phyloP scores from a whole-genome alignment of 2,329 filamentous ascomycete species.

The Cercospora citrullina region DNA sequence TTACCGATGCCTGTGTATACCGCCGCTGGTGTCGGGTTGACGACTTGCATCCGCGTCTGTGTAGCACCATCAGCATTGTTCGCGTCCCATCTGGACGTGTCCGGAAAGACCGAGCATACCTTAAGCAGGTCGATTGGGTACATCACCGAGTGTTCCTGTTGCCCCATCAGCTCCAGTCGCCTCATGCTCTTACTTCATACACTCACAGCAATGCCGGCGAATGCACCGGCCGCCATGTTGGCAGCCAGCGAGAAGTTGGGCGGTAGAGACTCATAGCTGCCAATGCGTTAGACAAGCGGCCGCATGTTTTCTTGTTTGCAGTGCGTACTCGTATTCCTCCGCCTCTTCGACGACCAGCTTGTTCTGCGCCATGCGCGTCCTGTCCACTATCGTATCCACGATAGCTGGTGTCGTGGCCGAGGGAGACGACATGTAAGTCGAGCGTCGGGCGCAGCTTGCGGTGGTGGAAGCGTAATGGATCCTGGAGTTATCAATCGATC shows the following conservation, averaged over 20 bases:
- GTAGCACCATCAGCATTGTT: conserved; percentile 10
- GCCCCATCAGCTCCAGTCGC: conserved; percentile 20
- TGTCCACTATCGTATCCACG: conserved; percentile 24
- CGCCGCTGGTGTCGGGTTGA: conserved; percentile 77
- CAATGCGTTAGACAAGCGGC: conserved; percentile 22
- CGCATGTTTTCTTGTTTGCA: conserved; percentile 6
- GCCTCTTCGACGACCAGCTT: conserved; percentile 36
- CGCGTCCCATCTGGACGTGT: neutral
- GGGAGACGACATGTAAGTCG: conserved; percentile 22
- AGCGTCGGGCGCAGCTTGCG: neutral
- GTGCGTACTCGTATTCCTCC: conserved; percentile 42
- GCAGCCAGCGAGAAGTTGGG: conserved; percentile 90
- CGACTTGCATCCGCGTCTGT: conserved; percentile 95
- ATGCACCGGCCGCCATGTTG: conserved; percentile 95
- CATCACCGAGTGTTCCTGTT: conserved; percentile 96
- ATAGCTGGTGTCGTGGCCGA: conserved; percentile 18
- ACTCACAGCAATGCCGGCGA: conserved; percentile 90
- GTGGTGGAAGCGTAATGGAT: conserved; percentile 7
- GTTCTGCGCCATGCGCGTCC: conserved; percentile 34
- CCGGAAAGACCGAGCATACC: conserved; percentile 55
- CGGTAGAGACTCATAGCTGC: conserved; percentile 85
- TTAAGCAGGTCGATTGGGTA: conserved; percentile 98
- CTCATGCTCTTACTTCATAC: neutral
- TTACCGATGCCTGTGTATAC: conserved; percentile 89
- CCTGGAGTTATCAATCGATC: conserved; percentile 11